Conservation (phyloP, 2,329 filamentous ascomycete species). For the Phyllosticta citribraziliensis region DNA sequence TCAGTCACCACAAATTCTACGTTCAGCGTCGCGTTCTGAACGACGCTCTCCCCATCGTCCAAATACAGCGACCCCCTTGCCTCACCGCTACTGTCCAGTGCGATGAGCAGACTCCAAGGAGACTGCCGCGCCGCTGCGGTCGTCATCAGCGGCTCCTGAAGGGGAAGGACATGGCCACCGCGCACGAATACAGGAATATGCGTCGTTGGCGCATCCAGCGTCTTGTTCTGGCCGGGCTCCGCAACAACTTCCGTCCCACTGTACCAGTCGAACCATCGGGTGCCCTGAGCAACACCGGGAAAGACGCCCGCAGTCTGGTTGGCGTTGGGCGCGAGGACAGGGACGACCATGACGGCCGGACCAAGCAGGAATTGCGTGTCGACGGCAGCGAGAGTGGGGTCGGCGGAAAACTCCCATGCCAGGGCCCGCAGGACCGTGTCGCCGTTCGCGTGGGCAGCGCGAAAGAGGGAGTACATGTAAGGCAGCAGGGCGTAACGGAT, state of each 20-base stretch:
- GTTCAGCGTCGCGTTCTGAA: conserved; percentile 44
- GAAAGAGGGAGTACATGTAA: conserved; percentile 68
- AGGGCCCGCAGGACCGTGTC: conserved; percentile 64
- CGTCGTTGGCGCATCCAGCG: conserved; percentile 50
- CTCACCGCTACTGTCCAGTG: conserved; percentile 44
- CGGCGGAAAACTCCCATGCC: conserved; percentile 64
- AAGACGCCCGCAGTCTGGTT: conserved; percentile 58
- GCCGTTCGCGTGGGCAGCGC: conserved; percentile 54
- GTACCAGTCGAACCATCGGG: conserved; percentile 74
- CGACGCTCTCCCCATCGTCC: conserved; percentile 63
- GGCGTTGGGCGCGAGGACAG: conserved; percentile 54
- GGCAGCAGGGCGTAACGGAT: conserved; percentile 63
- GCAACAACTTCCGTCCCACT: conserved; percentile 48
- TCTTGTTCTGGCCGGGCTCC: conserved; percentile 46
- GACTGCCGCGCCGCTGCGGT: conserved; percentile 53
- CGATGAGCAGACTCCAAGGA: conserved; percentile 57
- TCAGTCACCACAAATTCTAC: conserved; percentile 41
- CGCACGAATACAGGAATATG: conserved; percentile 65
- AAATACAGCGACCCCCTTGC: conserved; percentile 58
- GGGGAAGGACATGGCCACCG: conserved; percentile 57
- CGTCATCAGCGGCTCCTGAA: conserved; percentile 59
- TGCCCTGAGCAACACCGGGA: conserved; percentile 50
- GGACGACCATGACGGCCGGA: conserved; percentile 53
- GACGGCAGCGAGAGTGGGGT: conserved; percentile 55
- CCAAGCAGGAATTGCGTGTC: conserved; percentile 67